These are phyloP conservation scores for Calonectria montana DNA, from an alignment of 2,329 filamentous ascomycete genomes.

Conservation along the genomic window DNA sequence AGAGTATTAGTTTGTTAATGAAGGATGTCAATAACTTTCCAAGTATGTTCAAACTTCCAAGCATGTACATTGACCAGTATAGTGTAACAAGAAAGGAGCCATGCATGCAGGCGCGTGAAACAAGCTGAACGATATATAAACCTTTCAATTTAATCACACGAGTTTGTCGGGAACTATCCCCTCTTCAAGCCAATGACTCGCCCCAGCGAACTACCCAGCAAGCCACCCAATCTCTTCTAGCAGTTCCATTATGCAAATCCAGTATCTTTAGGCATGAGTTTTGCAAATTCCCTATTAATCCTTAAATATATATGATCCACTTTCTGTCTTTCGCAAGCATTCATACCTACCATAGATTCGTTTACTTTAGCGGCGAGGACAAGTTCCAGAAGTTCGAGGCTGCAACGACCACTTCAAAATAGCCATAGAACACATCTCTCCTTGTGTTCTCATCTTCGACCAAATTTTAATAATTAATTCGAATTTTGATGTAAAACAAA, in stretches of 20 bases:
- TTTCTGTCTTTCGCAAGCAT: neutral
- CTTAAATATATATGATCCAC: too few relatives aligned
- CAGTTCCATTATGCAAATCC: constrained; percentile 34
- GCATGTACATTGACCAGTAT: too few relatives aligned
- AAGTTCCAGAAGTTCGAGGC: neutral
- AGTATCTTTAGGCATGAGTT: constrained; percentile 36
- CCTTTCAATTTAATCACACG: too few relatives aligned
- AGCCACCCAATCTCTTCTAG: neutral
- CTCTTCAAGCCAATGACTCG: neutral
- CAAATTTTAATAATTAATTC: neutral
- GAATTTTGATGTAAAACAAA: too few relatives aligned
- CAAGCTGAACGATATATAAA: too few relatives aligned
- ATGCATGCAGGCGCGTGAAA: too few relatives aligned
- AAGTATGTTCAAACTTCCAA: too few relatives aligned
- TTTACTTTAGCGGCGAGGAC: neutral
- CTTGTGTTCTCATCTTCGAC: neutral
- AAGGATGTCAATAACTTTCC: too few relatives aligned
- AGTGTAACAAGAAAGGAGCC: too few relatives aligned
- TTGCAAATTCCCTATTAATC: constrained; percentile 22
- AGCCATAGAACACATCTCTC: neutral
- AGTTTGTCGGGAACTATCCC: neutral
- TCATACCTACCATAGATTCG: neutral
- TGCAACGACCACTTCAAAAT: neutral
- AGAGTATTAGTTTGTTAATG: too few relatives aligned
- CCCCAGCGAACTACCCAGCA: neutral